These are phyloP conservation scores for Penicillium psychrosexuale DNA, from an alignment of 2,329 filamentous ascomycete species.

Conservation along the genomic window DNA sequence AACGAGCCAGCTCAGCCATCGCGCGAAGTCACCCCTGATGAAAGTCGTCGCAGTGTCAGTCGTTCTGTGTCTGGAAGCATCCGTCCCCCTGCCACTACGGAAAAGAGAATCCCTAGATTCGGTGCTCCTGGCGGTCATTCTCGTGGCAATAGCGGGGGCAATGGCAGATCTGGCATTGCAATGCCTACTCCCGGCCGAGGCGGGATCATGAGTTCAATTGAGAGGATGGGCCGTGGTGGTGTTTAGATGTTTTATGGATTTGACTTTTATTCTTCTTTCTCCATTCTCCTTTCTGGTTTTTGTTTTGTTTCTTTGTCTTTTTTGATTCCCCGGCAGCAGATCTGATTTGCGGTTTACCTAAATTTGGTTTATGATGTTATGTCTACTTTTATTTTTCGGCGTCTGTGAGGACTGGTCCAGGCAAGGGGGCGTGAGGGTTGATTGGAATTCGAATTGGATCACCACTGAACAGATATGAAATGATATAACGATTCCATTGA, in stretches of 20 bases:
- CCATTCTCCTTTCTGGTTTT: background rate
- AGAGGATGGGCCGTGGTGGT: constrained; percentile 70
- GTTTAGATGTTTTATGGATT: constrained; percentile 11
- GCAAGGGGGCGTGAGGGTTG: background rate
- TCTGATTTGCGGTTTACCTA: background rate
- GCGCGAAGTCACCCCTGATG: constrained; percentile 18
- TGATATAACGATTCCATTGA: background rate
- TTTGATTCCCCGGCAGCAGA: background rate
- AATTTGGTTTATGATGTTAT: constrained; percentile 1
- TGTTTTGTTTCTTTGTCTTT: background rate
- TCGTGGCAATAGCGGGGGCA: constrained; percentile 38
- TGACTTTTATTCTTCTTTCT: background rate
- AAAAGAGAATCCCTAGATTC: constrained; percentile 34
- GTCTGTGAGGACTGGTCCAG: background rate
- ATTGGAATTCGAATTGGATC: background rate
- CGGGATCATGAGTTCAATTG: constrained; percentile 77
- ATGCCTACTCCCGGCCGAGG: constrained; percentile 49
- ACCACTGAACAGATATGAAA: background rate
- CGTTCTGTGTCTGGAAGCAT: constrained; percentile 31
- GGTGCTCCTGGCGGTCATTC: constrained; percentile 30
- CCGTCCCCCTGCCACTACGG: constrained; percentile 30
- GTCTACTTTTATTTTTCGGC: background rate
- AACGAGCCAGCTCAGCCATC: constrained; percentile 15
- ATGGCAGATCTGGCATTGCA: constrained; percentile 37
- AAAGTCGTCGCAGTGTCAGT: constrained; percentile 24